phyloP scores from a whole-genome alignment of 2,329 filamentous ascomycete species.

The Massarina eburnea region DNA sequence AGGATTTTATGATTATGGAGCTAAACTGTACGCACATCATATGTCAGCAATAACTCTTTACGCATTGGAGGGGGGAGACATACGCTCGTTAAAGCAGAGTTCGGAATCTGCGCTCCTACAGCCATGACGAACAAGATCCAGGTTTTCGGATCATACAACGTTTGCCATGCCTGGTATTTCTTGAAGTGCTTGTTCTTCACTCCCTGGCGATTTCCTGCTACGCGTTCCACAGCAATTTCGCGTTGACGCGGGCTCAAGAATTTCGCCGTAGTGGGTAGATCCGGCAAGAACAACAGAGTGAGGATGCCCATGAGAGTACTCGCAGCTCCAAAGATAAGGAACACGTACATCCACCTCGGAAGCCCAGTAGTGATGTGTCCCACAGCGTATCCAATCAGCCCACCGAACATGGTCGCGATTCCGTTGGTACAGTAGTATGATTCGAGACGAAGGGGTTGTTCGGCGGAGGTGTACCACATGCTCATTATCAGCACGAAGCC shows the following conservation, averaged over 20 bases:
- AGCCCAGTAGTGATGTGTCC: conserved; percentile 59
- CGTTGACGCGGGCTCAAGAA: conserved; percentile 47
- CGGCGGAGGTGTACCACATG: conserved; percentile 46
- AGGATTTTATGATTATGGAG: conserved; percentile 55
- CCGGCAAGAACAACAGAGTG: conserved; percentile 45
- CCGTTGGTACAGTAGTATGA: conserved; percentile 62
- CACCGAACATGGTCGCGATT: conserved; percentile 64
- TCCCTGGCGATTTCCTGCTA: conserved; percentile 54
- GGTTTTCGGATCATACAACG: conserved; percentile 57
- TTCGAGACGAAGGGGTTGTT: conserved; percentile 57
- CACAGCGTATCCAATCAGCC: conserved; percentile 59
- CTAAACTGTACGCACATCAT: conserved; percentile 40
- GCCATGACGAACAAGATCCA: conserved; percentile 53
- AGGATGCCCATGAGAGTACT: conserved; percentile 42
- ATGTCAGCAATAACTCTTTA: neutral
- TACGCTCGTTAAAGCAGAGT: conserved; percentile 56
- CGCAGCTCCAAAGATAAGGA: conserved; percentile 55
- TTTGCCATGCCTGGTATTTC: conserved; percentile 47
- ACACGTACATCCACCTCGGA: conserved; percentile 59
- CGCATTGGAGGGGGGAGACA: neutral
- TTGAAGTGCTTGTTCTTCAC: conserved; percentile 55
- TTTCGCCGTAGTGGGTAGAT: conserved; percentile 48
- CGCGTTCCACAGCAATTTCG: conserved; percentile 55
- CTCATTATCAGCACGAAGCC: conserved; percentile 41
- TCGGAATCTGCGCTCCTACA: conserved; percentile 58